Percentiles rank a stretch among this genome's conserved stretches.
Evolutionary conservation across 2,329 filamentous ascomycete species (phyloP).

Genomic region (Fusarium multiceps): DNA sequence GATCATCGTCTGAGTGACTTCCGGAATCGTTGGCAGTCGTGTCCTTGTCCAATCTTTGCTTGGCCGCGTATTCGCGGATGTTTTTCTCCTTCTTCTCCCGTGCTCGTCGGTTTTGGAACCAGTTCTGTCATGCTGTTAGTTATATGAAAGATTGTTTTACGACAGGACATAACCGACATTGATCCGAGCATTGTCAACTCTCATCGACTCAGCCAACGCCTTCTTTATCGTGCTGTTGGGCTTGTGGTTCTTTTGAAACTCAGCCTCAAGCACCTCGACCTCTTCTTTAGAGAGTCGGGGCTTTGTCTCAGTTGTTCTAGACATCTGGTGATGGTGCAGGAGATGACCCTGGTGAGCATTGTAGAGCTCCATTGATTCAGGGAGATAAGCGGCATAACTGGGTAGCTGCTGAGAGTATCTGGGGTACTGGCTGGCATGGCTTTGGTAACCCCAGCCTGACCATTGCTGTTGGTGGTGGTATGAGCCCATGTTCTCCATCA

Average conservation of each 20-base stretch:
- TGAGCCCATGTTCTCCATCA: slow-evolving; percentile 50
- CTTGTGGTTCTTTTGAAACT: slow-evolving; percentile 73
- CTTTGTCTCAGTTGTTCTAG: slow-evolving; percentile 60
- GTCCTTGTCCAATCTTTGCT: slow-evolving; percentile 53
- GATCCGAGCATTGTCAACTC: slow-evolving; percentile 71
- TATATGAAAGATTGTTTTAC: background rate
- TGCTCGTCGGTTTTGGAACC: slow-evolving; percentile 75
- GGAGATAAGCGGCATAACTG: slow-evolving; percentile 52
- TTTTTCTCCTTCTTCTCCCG: slow-evolving; percentile 74
- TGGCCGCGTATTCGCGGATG: slow-evolving; percentile 55
- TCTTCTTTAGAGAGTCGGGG: slow-evolving; percentile 68
- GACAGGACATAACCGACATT: slow-evolving; percentile 60
- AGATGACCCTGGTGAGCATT: slow-evolving; percentile 53
- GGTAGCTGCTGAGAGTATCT: slow-evolving; percentile 50
- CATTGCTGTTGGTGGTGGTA: slow-evolving; percentile 52
- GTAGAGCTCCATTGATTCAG: slow-evolving; percentile 55
- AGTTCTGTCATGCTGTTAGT: slow-evolving; percentile 65
- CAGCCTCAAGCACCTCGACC: slow-evolving; percentile 68
- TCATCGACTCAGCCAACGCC: slow-evolving; percentile 69
- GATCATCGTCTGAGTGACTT: slow-evolving; percentile 46
- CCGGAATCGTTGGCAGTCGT: slow-evolving; percentile 41
- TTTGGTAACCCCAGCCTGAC: slow-evolving; percentile 51
- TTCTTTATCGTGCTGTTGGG: slow-evolving; percentile 72
- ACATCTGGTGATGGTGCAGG: slow-evolving; percentile 53
- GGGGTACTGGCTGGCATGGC: slow-evolving; percentile 46